These are phyloP conservation scores for Uronychia setigera DNA, from an alignment of 73 alveolate species.

Conservation along the genomic window DNA sequence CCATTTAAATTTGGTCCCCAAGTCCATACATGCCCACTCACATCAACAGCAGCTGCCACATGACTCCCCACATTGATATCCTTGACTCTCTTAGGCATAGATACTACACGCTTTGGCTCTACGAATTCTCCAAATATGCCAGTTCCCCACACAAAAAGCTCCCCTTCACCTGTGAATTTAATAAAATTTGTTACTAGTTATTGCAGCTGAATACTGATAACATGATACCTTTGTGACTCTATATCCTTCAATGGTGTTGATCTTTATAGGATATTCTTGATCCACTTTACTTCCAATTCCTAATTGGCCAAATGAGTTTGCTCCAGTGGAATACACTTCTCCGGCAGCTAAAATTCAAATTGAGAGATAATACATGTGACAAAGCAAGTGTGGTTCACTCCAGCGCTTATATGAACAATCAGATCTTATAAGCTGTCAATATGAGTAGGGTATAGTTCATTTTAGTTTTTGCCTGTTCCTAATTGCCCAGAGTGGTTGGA, in stretches of 20 bases:
- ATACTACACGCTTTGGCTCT: background rate
- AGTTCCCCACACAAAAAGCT: slow-evolving; percentile 58
- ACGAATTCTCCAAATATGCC: slow-evolving; percentile 40
- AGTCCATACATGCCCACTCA: slow-evolving; percentile 27
- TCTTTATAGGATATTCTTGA: background rate
- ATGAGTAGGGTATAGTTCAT: background rate
- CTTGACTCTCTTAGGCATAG: background rate
- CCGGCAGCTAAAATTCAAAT: background rate
- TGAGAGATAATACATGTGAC: background rate
- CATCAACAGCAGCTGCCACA: slow-evolving; percentile 10
- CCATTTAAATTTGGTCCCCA: slow-evolving; percentile 63
- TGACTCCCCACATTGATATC: slow-evolving; percentile 6
- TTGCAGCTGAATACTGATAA: slow-evolving; percentile 1
- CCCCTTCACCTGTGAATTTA: slow-evolving; percentile 21
- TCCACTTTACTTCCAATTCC: slow-evolving; percentile 1
- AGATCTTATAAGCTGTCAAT: background rate
- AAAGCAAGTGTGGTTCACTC: slow-evolving; percentile 20
- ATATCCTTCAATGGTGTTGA: slow-evolving; percentile 2
- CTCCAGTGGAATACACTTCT: slow-evolving; percentile 4
- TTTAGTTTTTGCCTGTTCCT: slow-evolving; percentile 16
- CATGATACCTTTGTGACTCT: background rate
- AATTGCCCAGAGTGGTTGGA: slow-evolving; percentile 15
- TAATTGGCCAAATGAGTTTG: background rate
- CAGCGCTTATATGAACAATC: background rate
- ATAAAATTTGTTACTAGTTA: slow-evolving; percentile 17